Base-by-base conservation (phyloP, 148 eudicot genomes). In the Rhododendron griersonianum region DNA sequence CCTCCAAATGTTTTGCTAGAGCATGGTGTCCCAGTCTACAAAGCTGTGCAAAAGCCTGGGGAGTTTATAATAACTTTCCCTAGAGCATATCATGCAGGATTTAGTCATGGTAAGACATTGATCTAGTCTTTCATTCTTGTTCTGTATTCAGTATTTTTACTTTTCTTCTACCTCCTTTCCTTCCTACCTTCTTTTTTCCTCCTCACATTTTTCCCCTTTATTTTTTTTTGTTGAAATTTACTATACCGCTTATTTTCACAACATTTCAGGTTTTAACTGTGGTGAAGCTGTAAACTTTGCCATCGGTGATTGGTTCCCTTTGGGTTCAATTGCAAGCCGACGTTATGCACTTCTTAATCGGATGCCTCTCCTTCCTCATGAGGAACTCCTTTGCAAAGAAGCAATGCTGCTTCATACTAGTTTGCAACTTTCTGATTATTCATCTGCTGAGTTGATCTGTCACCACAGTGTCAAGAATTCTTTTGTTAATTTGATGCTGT, bases 281-380 rank as follows among this genome's bases (percentile, higher is more conserved):
- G 98, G 99, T 25, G 99, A 97, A 90, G 99, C 99, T 13, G 98
- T 97, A 45, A 97, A 97, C 87, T 97, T 97, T 91, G 98, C 99
- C 25, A 88, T 91, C 83, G 96, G 99, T 87, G 98, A 95, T 83
- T 97, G 99, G 99, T 97, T 97, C 85, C 93, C 96, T 25, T 88
- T 95, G 88, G 99, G 98, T 78, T 93, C 95, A 74, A 90, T 91
- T 80, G 98, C 99, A 77, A 95, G 98, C 80, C 94, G 88, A 35
- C 99, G 96, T 85, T 97, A 97, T 91, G 93, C 99, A 59, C 92
- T 93, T 90, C 95, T 97, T 44, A 94, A 94, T 85, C 93, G 98
- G 89, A 74, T 91, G 86, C 99, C 99, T 87, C 91, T 97, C 86
- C 94, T 97, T 86, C 98, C 99, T 47, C 95, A 92, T 25, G 99